These are phyloP conservation scores for Macrolepiota albuminosa DNA, from an alignment of 768 basidiomycete species.

Conservation along the genomic window DNA sequence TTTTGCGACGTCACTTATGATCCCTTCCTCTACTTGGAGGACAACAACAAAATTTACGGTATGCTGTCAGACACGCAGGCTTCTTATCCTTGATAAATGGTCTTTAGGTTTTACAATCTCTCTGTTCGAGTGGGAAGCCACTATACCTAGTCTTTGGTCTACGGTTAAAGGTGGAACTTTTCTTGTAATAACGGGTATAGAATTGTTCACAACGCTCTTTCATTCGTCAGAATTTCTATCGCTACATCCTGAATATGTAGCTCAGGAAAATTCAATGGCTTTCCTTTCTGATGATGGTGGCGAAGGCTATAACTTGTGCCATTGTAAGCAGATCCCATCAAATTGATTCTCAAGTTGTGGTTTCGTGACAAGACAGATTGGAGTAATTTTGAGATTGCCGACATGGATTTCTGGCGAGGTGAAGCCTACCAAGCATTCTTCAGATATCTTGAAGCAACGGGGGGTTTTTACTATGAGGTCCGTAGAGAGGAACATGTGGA, in stretches of 20 bases:
- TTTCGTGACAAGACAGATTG: conserved; percentile 45
- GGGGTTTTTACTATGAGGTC: conserved; percentile 92
- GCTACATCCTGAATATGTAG: conserved; percentile 55
- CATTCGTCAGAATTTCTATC: conserved; percentile 54
- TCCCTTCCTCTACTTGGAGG: conserved; percentile 79
- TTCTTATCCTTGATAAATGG: background rate
- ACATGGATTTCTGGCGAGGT: conserved; percentile 84
- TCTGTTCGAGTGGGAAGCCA: conserved; percentile 71
- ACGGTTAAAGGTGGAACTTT: conserved; percentile 53
- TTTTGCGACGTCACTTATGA: conserved; percentile 77
- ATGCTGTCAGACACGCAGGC: conserved; percentile 2
- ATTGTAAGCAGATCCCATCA: conserved; percentile 37
- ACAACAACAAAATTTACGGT: conserved; percentile 49
- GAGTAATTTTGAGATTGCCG: conserved; percentile 91
- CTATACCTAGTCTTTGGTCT: conserved; percentile 79
- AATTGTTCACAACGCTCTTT: background rate
- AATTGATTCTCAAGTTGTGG: background rate
- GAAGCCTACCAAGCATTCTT: conserved; percentile 85
- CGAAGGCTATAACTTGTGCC: conserved; percentile 63
- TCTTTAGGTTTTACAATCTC: conserved; percentile 71
- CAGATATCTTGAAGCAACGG: conserved; percentile 71
- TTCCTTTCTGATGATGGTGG: conserved; percentile 74
- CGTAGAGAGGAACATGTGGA: conserved; percentile 11
- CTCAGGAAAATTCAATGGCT: conserved; percentile 60
- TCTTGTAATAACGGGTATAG: background rate